Evolutionary conservation across 495 filamentous ascomycete genomes (phyloP).

Genomic region (Mycothermus thermophilus): DNA sequence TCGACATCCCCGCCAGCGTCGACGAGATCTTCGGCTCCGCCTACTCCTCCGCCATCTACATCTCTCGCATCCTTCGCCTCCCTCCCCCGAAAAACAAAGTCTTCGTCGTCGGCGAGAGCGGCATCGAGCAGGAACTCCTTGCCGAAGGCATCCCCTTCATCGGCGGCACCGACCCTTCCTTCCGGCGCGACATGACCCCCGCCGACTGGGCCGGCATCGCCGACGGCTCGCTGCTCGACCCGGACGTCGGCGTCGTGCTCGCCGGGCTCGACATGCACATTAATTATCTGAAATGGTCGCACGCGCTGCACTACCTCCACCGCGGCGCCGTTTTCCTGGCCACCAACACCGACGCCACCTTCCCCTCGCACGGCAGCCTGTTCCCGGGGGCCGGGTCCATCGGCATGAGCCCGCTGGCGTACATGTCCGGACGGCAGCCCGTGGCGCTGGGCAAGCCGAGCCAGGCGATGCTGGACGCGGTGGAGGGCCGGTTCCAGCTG

Average conservation of each 20-base stretch:
- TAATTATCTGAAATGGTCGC: conserved; percentile 81
- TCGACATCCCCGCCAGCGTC: conserved; percentile 64
- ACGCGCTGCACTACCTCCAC: conserved; percentile 72
- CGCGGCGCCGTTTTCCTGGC: conserved; percentile 81
- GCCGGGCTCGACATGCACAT: conserved; percentile 83
- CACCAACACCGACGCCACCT: conserved; percentile 80
- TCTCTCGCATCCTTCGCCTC: conserved; percentile 77
- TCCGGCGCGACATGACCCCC: conserved; percentile 59
- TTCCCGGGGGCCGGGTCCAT: conserved; percentile 87
- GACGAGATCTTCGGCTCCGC: conserved; percentile 94
- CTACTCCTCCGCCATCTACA: conserved; percentile 92
- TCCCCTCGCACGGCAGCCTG: conserved; percentile 63
- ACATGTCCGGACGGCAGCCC: conserved; percentile 58
- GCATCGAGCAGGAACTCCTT: conserved; percentile 77
- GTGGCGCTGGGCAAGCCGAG: conserved; percentile 82
- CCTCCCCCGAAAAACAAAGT: conserved; percentile 73
- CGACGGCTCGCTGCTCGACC: conserved; percentile 62
- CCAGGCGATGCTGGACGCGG: conserved; percentile 97
- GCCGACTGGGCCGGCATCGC: conserved; percentile 68
- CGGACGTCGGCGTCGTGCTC: conserved; percentile 79
- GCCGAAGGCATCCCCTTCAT: conserved; percentile 66
- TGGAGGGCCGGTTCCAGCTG: conserved; percentile 88
- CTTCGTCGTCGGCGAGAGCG: conserved; percentile 80
- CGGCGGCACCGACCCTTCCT: conserved; percentile 74
- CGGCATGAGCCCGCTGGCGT: conserved; percentile 65